Evolutionary conservation across 73 alveolate genomes (phyloP).

Genomic region (Paraurostyla sp.): DNA sequence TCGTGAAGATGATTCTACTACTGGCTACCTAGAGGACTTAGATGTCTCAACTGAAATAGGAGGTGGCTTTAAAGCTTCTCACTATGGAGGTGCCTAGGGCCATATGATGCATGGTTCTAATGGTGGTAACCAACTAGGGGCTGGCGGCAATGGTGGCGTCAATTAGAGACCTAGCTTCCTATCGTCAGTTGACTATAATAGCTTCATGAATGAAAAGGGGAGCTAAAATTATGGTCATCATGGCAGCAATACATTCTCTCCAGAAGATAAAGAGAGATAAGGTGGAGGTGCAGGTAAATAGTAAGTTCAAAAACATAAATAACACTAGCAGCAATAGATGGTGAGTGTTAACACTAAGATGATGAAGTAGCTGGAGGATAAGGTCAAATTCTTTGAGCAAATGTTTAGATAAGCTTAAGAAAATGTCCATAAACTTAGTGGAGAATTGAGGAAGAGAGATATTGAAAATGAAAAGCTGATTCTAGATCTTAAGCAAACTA

Average conservation of each 20-base stretch:
- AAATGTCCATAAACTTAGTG: not conserved
- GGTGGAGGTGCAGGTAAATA: too few species aligned
- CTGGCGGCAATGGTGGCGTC: too few species aligned
- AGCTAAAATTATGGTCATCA: not conserved
- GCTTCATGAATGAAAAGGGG: not conserved
- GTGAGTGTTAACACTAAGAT: too few species aligned
- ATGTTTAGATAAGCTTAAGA: not conserved
- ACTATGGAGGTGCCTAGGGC: not conserved
- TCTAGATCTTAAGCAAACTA: slow-evolving; percentile 9
- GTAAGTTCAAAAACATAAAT: not conserved
- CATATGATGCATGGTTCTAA: too few species aligned
- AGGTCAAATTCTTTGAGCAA: not conserved
- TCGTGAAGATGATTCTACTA: slow-evolving; percentile 17
- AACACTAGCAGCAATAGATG: too few species aligned
- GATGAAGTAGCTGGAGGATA: not conserved
- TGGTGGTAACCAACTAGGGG: too few species aligned
- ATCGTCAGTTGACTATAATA: slow-evolving; percentile 12
- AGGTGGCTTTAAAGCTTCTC: slow-evolving; percentile 10
- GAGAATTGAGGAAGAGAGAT: slow-evolving; percentile 7
- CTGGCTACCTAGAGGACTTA: not conserved
- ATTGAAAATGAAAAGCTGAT: slow-evolving; percentile 27
- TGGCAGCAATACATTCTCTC: not conserved
- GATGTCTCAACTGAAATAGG: slow-evolving; percentile 13
- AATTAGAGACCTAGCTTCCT: slow-evolving; percentile 16
- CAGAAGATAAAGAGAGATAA: not conserved